Base-by-base conservation (phyloP, 2,329 filamentous ascomycete species). In the Fusarium sp. region DNA sequence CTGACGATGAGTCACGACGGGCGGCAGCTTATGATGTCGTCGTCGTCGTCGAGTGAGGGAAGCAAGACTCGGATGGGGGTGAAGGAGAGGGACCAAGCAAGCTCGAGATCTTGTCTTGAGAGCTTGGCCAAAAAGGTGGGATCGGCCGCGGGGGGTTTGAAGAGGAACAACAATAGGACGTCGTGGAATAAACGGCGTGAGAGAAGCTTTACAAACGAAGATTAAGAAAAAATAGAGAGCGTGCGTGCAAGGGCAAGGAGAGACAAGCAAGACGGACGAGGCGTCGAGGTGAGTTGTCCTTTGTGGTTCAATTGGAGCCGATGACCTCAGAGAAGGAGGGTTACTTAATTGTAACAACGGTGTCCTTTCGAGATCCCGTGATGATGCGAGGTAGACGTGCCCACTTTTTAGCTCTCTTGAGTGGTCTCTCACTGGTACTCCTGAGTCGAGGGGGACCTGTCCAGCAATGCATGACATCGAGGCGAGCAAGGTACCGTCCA, bases 341-440 rank as follows among this genome's bases (percentile, higher is more conserved):
- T 27, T 38, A 27, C 20, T 54, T 42, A 73, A 77, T 76, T 71
- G 59, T 73, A 80, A 57, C 79, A 81, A 82, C 80, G 81, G 80
- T 83, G 81, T 83, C 82, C 82, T 83, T 82, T 83, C 74, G 71
- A 79, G 77, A 80, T 81, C 80, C 80, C 80, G 80, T 81, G 79
- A 80, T 79, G 75, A 69, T 79, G 74, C 72, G 27, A 76, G 66
- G 62, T 72, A 66, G 65, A 58, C 52, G 74, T 65, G 69, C 72
- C 77, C 76, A 79, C 73, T 79, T 78, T 79, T 78, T 65, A 70
- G 59, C 73, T 70, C 67, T 67, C 62, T 42, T 66, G 29, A 60
- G 24, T 24, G 18, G 29, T 27, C 62, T 64, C 62, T 52, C 52
- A 42, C 45, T 67, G 61, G 63, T 38, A 58, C 34, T 24, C 56